Conservation (phyloP, 1,284 basidiomycete species). For the Leucoagaricus sp. region DNA sequence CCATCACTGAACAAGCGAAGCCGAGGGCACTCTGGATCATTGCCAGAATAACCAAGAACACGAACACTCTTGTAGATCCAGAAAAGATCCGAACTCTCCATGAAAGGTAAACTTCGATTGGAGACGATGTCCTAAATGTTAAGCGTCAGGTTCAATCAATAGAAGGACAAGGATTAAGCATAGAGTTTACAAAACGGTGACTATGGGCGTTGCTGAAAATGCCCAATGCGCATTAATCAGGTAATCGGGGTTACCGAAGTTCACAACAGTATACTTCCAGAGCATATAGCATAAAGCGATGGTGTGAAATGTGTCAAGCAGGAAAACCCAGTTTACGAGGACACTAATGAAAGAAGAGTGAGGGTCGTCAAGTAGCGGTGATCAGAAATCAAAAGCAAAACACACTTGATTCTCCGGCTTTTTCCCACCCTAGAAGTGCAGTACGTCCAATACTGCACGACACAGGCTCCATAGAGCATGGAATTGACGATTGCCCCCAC, state of each 20-base stretch:
- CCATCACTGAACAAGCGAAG: constrained; percentile 22
- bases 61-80: constrained; percentile 24
- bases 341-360: constrained; percentile 18
- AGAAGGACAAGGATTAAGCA: not conserved
- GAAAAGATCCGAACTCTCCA: constrained; percentile 34
- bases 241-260: constrained; percentile 29
- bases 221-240: constrained; percentile 31
- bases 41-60: constrained; percentile 24
- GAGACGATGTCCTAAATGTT: constrained; percentile 30
- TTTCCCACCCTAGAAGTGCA: constrained; percentile 24
- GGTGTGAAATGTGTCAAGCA: constrained; percentile 34
- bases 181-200: constrained; percentile 25
- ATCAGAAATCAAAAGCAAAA: too few species aligned
- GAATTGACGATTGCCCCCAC: constrained; percentile 24
- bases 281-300: constrained; percentile 31
- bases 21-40: constrained; percentile 26
- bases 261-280: constrained; percentile 32
- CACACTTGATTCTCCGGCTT: constrained; percentile 19
- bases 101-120: constrained; percentile 35
- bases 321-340: constrained; percentile 33
- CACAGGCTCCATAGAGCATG: constrained; percentile 25
- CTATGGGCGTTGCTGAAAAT: constrained; percentile 32
- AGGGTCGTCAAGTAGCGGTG: not conserved
- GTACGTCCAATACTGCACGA: constrained; percentile 27
- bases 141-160: not conserved